phyloP scores from a whole-genome alignment of 805 yeast genomes.

The Nakazawaea wickerhamii region DNA sequence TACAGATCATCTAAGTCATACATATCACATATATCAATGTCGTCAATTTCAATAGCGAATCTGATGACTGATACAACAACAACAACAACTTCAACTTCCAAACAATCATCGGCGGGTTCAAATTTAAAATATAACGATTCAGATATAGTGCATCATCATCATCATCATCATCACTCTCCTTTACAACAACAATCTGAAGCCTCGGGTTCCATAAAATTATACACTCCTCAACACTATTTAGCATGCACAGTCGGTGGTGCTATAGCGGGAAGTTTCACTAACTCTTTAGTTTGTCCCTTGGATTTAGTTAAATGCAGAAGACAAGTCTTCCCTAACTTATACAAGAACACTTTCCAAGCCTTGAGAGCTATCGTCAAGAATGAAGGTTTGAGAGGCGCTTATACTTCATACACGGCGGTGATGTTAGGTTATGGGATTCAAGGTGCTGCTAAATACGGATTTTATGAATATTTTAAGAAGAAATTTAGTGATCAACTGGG shows the following conservation, averaged over 20 bases:
- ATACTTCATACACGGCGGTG: conserved; percentile 9
- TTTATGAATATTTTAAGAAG: conserved; percentile 12
- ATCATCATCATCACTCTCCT: conserved; percentile 9
- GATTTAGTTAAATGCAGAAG: conserved; percentile 11
- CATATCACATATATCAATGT: neutral
- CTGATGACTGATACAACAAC: conserved; percentile 5
- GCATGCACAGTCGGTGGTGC: conserved; percentile 12
- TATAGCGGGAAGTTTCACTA: conserved; percentile 12
- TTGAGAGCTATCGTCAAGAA: conserved; percentile 31
- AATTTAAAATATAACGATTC: neutral
- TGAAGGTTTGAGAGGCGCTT: conserved; percentile 35
- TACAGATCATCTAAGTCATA: neutral
- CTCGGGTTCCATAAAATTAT: conserved; percentile 6
- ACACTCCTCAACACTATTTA: conserved; percentile 4
- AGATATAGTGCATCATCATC: too few species aligned
- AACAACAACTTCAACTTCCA: neutral
- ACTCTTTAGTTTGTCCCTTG: conserved; percentile 12
- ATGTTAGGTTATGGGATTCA: conserved; percentile 14
- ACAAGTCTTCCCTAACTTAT: conserved; percentile 23
- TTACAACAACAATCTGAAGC: conserved; percentile 5
- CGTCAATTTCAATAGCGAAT: conserved; percentile 7
- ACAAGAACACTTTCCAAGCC: conserved; percentile 40
- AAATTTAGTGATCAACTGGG: conserved; percentile 12
- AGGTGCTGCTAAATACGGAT: conserved; percentile 13
- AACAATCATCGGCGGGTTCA: neutral